Evolutionary conservation across 78 protist genomes (phyloP).

Genomic region (Mantamonas sphyraenae): DNA sequence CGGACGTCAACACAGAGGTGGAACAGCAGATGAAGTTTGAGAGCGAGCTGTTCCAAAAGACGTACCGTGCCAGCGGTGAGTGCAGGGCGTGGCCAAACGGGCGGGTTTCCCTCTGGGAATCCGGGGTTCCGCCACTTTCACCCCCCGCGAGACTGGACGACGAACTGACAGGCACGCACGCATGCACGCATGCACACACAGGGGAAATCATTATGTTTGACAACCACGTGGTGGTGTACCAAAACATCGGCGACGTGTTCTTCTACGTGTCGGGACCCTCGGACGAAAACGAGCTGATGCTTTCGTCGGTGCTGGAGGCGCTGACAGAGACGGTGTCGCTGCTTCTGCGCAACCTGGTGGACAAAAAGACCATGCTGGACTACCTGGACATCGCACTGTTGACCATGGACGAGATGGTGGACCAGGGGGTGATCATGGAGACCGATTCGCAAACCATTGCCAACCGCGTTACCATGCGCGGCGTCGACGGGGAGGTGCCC

Average conservation of each 20-base stretch:
- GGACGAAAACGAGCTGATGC: conserved; percentile 18
- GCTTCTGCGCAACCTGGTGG: neutral
- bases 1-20: neutral
- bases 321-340: neutral
- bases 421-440: conserved; percentile 2
- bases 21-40: conserved; percentile 1
- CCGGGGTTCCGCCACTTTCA: neutral
- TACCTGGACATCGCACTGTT: neutral
- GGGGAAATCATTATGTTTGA: neutral
- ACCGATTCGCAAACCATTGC: neutral
- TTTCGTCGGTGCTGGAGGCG: neutral
- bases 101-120: neutral
- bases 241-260: neutral
- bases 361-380: conserved; percentile 8
- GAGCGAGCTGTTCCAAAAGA: conserved; percentile 3
- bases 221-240: neutral
- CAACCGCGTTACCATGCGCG: too few species aligned
- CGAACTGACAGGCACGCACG: too few species aligned
- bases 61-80: neutral
- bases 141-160: too few species aligned
- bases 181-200: neutral
- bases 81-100: neutral
- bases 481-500: too few species aligned
- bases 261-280: neutral
- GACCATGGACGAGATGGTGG: conserved; percentile 2